Percentiles rank a stretch among this genome's conserved stretches.
Evolutionary conservation across 139 green algal species (phyloP).

Genomic region (Pedinophyceae sp.): DNA sequence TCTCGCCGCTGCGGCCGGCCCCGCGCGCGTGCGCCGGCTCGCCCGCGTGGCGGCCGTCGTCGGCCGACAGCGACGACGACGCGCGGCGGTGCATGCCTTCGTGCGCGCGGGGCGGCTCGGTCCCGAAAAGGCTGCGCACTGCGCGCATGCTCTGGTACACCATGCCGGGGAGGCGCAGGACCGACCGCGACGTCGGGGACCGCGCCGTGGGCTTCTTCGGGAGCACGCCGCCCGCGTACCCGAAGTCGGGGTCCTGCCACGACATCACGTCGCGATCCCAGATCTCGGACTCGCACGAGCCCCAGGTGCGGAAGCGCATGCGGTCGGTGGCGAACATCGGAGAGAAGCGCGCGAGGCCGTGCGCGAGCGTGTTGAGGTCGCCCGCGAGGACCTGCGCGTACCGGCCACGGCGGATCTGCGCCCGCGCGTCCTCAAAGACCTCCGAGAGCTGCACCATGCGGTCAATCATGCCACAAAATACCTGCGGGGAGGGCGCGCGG

Average conservation of each 20-base stretch:
- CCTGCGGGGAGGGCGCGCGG: slow-evolving; percentile 21
- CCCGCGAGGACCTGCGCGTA: slow-evolving; percentile 39
- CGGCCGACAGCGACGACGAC: too few relatives aligned
- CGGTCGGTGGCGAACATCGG: slow-evolving; percentile 56
- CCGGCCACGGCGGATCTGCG: neutral
- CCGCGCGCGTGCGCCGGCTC: too few relatives aligned
- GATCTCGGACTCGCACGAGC: slow-evolving; percentile 45
- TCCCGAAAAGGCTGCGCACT: too few relatives aligned
- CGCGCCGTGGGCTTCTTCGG: too few relatives aligned
- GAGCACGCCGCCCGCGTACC: neutral
- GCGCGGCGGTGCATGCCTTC: too few relatives aligned
- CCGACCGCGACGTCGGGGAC: too few relatives aligned
- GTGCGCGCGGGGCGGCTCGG: too few relatives aligned
- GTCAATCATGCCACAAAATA: slow-evolving; percentile 69
- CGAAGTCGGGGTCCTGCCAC: slow-evolving; percentile 7
- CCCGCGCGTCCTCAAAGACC: slow-evolving; percentile 37
- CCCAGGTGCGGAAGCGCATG: slow-evolving; percentile 51
- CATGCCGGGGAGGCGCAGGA: too few relatives aligned
- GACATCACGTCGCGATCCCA: slow-evolving; percentile 44
- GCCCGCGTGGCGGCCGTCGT: too few relatives aligned
- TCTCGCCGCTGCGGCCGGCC: too few relatives aligned
- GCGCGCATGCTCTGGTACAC: too few relatives aligned
- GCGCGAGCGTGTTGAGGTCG: slow-evolving; percentile 76
- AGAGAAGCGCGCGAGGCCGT: slow-evolving; percentile 62
- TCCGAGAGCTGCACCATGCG: slow-evolving; percentile 63